Conservation (phyloP, 495 filamentous ascomycete species). For the Talaromyces stipitatus region DNA sequence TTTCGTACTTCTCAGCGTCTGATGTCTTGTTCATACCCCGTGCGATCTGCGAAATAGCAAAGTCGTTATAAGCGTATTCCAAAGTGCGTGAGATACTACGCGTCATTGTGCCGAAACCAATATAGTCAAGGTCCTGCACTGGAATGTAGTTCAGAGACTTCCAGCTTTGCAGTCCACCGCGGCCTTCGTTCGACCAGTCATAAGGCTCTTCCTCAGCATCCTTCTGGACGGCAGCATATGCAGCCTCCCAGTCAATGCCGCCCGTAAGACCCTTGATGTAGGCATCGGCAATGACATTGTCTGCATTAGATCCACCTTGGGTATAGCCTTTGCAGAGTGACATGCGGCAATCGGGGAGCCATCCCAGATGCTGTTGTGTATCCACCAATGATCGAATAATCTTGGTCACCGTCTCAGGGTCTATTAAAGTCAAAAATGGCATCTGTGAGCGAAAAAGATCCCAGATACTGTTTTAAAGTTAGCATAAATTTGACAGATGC, state of each 20-base stretch:
- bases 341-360: conserved; percentile 58
- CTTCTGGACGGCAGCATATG: conserved; percentile 58
- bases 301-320: conserved; percentile 70
- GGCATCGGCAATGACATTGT: conserved; percentile 69
- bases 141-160: conserved; percentile 58
- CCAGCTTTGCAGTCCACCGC: conserved; percentile 70
- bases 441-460: conserved; percentile 60
- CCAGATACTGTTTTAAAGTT: conserved; percentile 32
- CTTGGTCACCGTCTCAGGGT: conserved; percentile 52
- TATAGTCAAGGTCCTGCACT: conserved; percentile 60
- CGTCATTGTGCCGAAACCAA: conserved; percentile 64
- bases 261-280: conserved; percentile 61
- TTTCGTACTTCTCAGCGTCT: conserved; percentile 54
- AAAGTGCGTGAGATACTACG: conserved; percentile 63
- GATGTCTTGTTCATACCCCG: conserved; percentile 46
- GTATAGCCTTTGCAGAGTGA: conserved; percentile 62
- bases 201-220: conserved; percentile 60
- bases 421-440: conserved; percentile 58
- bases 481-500: neutral
- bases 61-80: conserved; percentile 69
- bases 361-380: conserved; percentile 62
- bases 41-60: conserved; percentile 47
- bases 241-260: conserved; percentile 60
- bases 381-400: conserved; percentile 66
- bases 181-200: conserved; percentile 65